Evolutionary conservation across 2,329 filamentous ascomycete species (phyloP).

Genomic region (Exophiala alcalophila): DNA sequence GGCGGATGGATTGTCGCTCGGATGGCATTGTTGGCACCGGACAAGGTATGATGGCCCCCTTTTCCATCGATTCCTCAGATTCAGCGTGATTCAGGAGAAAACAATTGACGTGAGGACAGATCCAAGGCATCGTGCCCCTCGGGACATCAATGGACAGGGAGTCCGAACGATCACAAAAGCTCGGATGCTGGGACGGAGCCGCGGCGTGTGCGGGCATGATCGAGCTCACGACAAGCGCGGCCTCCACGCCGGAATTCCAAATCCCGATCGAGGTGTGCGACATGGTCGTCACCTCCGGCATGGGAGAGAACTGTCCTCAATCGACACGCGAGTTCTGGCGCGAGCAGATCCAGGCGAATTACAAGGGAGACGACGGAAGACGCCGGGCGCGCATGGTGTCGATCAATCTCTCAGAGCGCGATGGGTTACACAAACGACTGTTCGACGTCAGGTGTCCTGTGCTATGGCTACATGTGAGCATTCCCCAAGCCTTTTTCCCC

Average conservation of each 20-base stretch:
- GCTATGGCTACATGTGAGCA: constrained; percentile 47
- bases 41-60: constrained; percentile 39
- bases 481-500: background rate
- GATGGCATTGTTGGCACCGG: constrained; percentile 53
- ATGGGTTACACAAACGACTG: constrained; percentile 47
- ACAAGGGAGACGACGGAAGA: constrained; percentile 50
- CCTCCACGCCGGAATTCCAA: constrained; percentile 43
- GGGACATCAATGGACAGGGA: constrained; percentile 54
- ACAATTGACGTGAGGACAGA: no score
- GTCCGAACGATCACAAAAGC: constrained; percentile 41
- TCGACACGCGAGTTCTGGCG: constrained; percentile 46
- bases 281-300: constrained; percentile 47
- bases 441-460: constrained; percentile 52
- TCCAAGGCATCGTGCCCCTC: constrained; percentile 51
- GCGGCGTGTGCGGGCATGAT: constrained; percentile 47
- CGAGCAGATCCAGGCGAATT: constrained; percentile 45
- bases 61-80: no score
- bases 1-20: constrained; percentile 53
- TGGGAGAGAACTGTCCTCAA: constrained; percentile 41
- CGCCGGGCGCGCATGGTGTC: constrained; percentile 49
- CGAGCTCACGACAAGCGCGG: constrained; percentile 40
- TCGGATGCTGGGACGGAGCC: constrained; percentile 51
- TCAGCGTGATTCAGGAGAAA: no score
- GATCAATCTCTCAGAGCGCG: constrained; percentile 49
- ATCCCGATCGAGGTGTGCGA: constrained; percentile 44